Evolutionary conservation across 129 eudicot species (phyloP), one percentile per base, ranked within the genome.

Genomic region (Smallanthus sonchifolius): DNA sequence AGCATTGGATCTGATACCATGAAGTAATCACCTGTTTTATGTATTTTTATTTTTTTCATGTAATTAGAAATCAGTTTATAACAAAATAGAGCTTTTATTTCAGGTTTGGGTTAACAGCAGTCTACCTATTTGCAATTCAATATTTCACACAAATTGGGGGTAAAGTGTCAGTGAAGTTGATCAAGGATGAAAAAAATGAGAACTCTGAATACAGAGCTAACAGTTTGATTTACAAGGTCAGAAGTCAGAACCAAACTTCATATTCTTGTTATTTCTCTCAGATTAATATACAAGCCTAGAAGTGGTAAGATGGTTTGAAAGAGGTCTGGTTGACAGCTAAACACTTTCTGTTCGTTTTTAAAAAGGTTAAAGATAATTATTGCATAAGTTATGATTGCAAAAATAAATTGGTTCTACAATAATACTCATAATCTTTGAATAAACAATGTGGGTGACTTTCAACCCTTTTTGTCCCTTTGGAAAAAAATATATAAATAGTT

Each of bases 221-320:
- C 82, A 94, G 99, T 78, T 81, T 91, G 86, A 84, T 88, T 70
- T 94, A 94, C 87, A 91, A 94, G 97, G 99, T 91, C 63, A 45
- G 24, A 8, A 75, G 99, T 91, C 63, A 45, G 24, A 8, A 75
- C 4, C 34, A 9, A 63, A 57, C 30, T 56, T 62, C 11, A 1
- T 67, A 39, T 43, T 55, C 28, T 28, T 59, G 4, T 68, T 40
- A 32, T 2, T 64, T 71, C 10, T 44, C 64, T 16, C 40, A 30
- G 39, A 59, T 28, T 11, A 10, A 59, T 28, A 59, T 60, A 60
- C 34, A 32, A 60, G 32, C 10, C 8, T 65, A 32, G 8, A 34
- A 45, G 32, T 69, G 20, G 57, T 32, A 30, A n/a, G 56, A 49
- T 49, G 19, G 32, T 9, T 65, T 16, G 13, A 64, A 7, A n/a